Conservation (phyloP, 208 protist species). For the Angomonas desouzai region DNA sequence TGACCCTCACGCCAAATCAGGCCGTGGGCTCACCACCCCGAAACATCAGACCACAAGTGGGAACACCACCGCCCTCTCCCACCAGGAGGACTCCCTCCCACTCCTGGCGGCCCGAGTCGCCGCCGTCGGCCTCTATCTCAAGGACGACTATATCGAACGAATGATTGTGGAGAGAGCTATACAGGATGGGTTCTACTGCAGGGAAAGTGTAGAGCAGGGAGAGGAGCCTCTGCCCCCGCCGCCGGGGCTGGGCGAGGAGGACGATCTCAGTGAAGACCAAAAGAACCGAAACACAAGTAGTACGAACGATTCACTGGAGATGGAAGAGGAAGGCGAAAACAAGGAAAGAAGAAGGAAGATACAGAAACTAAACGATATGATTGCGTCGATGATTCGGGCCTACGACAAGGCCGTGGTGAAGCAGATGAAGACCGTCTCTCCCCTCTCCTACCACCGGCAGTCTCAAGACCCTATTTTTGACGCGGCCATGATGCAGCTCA, state of each 20-base stretch:
- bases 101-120: constrained; percentile 67
- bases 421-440: not conserved
- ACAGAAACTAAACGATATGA: too few species aligned
- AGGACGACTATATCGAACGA: constrained; percentile 87
- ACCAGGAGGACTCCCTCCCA: constrained; percentile 19
- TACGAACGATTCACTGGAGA: too few species aligned
- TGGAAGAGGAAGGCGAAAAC: not conserved
- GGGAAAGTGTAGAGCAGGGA: not conserved
- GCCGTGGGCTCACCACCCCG: not conserved
- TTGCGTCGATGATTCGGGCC: not conserved
- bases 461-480: constrained; percentile 63
- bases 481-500: constrained; percentile 61
- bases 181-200: constrained; percentile 12
- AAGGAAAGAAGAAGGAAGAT: not conserved
- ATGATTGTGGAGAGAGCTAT: constrained; percentile 63
- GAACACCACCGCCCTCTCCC: not conserved
- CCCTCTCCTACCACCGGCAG: constrained; percentile 52
- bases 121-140: constrained; percentile 58
- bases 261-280: not conserved
- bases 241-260: not conserved
- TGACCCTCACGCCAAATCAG: not conserved
- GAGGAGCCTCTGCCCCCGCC: not conserved
- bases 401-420: constrained; percentile 11
- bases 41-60: not conserved
- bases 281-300: too few species aligned